phyloP scores from a whole-genome alignment of 2,329 filamentous ascomycete species.

The Pseudocercospora ulei region DNA sequence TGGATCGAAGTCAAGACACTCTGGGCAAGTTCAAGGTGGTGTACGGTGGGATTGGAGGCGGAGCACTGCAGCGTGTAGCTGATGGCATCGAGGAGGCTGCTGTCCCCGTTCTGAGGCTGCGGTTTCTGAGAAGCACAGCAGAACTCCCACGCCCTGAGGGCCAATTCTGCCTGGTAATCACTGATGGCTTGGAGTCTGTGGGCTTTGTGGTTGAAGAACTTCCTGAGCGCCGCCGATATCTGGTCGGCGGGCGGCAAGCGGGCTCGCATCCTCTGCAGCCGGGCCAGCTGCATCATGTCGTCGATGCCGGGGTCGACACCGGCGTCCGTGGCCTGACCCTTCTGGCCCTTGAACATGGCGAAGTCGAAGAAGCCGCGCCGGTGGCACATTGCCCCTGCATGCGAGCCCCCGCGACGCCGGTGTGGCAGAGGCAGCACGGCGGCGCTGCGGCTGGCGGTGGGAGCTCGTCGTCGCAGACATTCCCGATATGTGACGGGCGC shows the following conservation, averaged over 20 bases:
- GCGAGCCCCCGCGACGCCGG: conserved; percentile 5
- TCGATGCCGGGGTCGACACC: conserved; percentile 62
- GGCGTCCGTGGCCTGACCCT: conserved; percentile 49
- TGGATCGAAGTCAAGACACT: not conserved
- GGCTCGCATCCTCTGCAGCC: conserved; percentile 52
- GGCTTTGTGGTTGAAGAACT: conserved; percentile 49
- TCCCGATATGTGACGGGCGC: conserved; percentile 42
- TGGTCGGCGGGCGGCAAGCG: conserved; percentile 56
- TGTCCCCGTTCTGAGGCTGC: not conserved
- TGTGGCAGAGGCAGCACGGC: not conserved
- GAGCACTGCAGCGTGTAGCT: not conserved
- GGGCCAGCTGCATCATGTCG: conserved; percentile 58
- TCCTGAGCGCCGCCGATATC: conserved; percentile 54
- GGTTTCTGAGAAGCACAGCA: conserved; percentile 33
- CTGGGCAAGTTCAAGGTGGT: not conserved
- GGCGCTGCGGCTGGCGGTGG: conserved; percentile 5
- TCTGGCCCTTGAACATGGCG: conserved; percentile 48
- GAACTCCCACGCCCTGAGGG: conserved; percentile 52
- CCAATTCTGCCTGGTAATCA: conserved; percentile 56
- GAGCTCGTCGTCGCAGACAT: conserved; percentile 37
- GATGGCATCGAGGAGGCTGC: not conserved
- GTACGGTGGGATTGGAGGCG: not conserved
- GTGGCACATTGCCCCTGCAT: conserved; percentile 10
- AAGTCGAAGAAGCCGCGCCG: conserved; percentile 55
- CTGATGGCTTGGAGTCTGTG: conserved; percentile 47